Evolutionary conservation across 139 green algal species (phyloP), one percentile per base, ranked within the genome.

Genomic region (Picochlorum sp.): DNA sequence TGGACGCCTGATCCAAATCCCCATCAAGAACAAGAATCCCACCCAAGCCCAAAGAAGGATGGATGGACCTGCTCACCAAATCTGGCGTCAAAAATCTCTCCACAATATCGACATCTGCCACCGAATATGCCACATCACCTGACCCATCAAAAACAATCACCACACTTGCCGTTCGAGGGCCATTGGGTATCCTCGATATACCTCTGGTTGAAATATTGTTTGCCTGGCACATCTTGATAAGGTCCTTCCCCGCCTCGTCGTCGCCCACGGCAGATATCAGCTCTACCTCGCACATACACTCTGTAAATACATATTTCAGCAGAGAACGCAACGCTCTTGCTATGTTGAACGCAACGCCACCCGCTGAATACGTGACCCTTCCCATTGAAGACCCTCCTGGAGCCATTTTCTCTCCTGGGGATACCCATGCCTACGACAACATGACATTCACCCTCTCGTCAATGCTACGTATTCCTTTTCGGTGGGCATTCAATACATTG

Each of bases 91-190:
- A 45, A 20, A 31, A 20, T 9, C 15, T 56, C 37, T 60, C 63
- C 15, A 69, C 14, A 30, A 67, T 38, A 1, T 26, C 56, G 20
- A 88, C 80, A 45, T 89, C 82, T 16, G 84, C 84, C 8, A 90
- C 76, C 3, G 63, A 78, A 18, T 72, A 75, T 23, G 77, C 80
- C 52, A 90, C 82, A 56, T 90, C 82, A 4, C 80, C 83, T 15
- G 28, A 31, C 49, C 62, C 67, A 63, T 65, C 57, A 45, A 73
- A 73, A 16, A 57, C 23, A 7, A 68, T 65, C 0, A 60, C 16
- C 21, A 76, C 60, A 14, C 55, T 47, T 38, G 50, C 34, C 28
- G 45, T 73, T 11, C 9, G 57, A 62, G 38, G 66, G 49, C 61
- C 63, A 1, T 69, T 47, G 1, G 34, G 34, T 41, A 83, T 13